phyloP scores from a whole-genome alignment of 352 stramenopile genomes.

The Chrysophaeum taylorii region DNA sequence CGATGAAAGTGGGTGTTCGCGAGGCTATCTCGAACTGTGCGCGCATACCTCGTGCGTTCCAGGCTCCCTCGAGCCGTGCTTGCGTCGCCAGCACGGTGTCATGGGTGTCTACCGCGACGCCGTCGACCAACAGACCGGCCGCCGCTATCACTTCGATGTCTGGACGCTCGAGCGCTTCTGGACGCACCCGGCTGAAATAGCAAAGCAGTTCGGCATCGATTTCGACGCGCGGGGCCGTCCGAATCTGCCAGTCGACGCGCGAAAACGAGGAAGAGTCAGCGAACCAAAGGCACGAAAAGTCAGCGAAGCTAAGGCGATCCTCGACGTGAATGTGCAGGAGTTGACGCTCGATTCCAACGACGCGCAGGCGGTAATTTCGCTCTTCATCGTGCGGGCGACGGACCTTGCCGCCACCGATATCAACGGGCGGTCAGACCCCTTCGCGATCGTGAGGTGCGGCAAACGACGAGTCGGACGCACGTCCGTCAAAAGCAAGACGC shows the following conservation, averaged over 20 bases:
- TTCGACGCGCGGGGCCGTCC: too few species aligned
- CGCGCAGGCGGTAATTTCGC: background rate
- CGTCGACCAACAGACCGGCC: background rate
- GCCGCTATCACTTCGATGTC: background rate
- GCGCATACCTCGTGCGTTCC: background rate
- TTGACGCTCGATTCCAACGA: background rate
- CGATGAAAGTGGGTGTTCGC: background rate
- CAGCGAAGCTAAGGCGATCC: background rate
- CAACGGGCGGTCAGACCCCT: background rate
- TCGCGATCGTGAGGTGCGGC: background rate
- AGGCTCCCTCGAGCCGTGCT: background rate
- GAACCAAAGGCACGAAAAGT: too few species aligned
- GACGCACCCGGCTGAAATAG: background rate
- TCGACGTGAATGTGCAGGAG: background rate
- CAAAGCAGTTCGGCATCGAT: too few species aligned
- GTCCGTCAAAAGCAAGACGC: background rate
- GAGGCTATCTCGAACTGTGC: background rate
- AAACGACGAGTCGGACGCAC: background rate
- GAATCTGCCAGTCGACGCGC: too few species aligned
- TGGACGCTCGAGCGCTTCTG: slow-evolving; percentile 6
- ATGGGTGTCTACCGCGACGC: background rate
- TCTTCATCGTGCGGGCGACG: background rate
- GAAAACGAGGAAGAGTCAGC: too few species aligned
- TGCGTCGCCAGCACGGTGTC: background rate
- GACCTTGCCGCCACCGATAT: background rate